phyloP scores from a whole-genome alignment of 2,329 filamentous ascomycete species.

The Aspergillus ibericus region DNA sequence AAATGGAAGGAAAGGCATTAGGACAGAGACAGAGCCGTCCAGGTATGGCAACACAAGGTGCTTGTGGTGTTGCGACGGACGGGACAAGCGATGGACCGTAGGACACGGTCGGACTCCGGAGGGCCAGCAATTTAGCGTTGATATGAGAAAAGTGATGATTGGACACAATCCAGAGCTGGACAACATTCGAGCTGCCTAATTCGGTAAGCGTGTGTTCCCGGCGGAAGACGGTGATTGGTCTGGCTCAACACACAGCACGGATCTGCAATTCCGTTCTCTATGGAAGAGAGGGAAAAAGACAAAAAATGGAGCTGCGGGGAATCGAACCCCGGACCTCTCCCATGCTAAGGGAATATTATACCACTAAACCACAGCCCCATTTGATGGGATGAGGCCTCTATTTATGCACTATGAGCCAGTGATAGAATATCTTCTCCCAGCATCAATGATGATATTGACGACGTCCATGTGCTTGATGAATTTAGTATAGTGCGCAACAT shows the following conservation, averaged over 20 bases:
- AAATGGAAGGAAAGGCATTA: too few species aligned
- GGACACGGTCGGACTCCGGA: too few species aligned
- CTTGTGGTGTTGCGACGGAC: too few species aligned
- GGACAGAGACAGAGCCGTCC: too few species aligned
- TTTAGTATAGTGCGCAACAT: too few species aligned
- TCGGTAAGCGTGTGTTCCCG: not conserved
- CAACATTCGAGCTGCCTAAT: not conserved
- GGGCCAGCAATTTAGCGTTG: too few species aligned
- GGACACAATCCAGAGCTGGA: not conserved
- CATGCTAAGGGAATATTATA: conserved; percentile 20
- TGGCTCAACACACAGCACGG: not conserved
- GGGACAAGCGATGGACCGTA: too few species aligned
- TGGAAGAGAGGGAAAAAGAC: not conserved
- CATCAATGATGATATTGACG: too few species aligned
- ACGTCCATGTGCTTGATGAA: too few species aligned
- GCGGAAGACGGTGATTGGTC: not conserved
- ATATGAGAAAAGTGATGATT: not conserved
- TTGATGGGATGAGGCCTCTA: not conserved
- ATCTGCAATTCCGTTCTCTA: too few species aligned
- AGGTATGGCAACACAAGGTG: too few species aligned
- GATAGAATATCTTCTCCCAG: too few species aligned
- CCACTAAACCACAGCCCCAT: conserved; percentile 16
- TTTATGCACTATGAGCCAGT: not conserved
- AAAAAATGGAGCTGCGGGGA: conserved; percentile 16
- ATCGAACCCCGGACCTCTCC: conserved; percentile 20